Conservation (phyloP, 129 eudicot species). For the Centaurea solstitialis region DNA sequence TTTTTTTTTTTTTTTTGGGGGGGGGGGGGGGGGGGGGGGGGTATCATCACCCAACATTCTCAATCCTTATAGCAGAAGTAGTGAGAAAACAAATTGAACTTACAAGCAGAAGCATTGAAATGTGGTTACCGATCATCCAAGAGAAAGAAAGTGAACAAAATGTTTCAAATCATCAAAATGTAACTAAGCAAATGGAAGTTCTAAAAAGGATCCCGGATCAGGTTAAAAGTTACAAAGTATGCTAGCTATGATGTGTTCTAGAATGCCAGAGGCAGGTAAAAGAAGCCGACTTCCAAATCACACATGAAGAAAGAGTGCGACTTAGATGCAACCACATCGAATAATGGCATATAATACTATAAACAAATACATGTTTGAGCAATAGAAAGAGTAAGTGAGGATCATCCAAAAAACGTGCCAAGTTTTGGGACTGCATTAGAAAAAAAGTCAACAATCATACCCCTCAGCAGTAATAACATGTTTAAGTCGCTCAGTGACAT, state of each 20-base stretch:
- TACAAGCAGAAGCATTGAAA: not conserved
- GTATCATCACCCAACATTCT: too few species aligned
- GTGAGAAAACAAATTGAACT: not conserved
- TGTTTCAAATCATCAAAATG: not conserved
- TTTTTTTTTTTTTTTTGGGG: too few species aligned
- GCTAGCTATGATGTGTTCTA: not conserved
- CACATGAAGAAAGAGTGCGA: not conserved
- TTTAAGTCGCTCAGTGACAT: conserved; percentile 86
- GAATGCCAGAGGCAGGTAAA: not conserved
- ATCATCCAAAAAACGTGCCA: not conserved
- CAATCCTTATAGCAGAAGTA: not conserved
- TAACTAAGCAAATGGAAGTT: not conserved
- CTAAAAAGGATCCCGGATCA: not conserved
- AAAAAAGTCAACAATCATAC: conserved; percentile 38
- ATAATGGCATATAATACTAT: not conserved
- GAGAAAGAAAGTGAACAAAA: not conserved
- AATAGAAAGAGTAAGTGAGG: not conserved
- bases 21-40: too few species aligned
- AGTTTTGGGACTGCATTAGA: not conserved
- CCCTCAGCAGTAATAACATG: conserved; percentile 86
- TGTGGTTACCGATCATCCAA: conserved; percentile 10
- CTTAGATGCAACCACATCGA: not conserved
- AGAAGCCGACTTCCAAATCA: not conserved
- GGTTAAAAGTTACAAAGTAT: not conserved
- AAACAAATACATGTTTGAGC: not conserved